Percentiles rank a stretch among this genome's conserved stretches.
phyloP scores from a whole-genome alignment of 805 yeast genomes.

The Saturnispora mendoncae region DNA sequence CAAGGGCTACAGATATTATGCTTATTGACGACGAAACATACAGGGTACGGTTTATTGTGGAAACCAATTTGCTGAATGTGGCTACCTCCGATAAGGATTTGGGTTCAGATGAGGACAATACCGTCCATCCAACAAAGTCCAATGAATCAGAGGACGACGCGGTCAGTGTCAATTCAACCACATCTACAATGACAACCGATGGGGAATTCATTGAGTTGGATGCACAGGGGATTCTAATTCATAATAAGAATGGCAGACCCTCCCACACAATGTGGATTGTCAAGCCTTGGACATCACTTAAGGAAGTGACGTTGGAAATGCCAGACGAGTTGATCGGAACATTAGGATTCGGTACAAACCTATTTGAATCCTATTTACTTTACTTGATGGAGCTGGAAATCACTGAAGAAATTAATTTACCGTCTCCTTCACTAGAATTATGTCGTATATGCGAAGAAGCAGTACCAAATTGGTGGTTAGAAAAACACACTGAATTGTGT shows the following conservation, averaged over 20 bases:
- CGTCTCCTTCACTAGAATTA: conserved; percentile 72
- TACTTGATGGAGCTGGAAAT: conserved; percentile 56
- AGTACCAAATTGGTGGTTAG: conserved; percentile 96
- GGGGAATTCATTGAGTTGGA: conserved; percentile 67
- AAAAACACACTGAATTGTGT: conserved; percentile 82
- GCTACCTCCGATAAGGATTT: not conserved
- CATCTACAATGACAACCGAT: conserved; percentile 40
- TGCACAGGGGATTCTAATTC: conserved; percentile 87
- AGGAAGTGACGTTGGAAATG: conserved; percentile 53
- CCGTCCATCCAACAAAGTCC: not conserved
- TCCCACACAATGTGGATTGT: conserved; percentile 91
- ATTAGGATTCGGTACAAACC: conserved; percentile 83
- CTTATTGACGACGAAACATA: conserved; percentile 65
- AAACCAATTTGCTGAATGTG: conserved; percentile 19
- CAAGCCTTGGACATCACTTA: conserved; percentile 61
- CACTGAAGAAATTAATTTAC: conserved; percentile 54
- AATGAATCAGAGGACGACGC: conserved; percentile 20
- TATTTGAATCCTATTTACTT: conserved; percentile 66
- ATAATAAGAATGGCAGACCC: conserved; percentile 50
- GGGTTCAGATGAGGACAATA: not conserved
- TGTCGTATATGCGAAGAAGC: conserved; percentile 89
- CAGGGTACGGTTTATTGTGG: conserved; percentile 61
- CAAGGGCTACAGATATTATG: conserved; percentile 64
- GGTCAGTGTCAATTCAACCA: conserved; percentile 21
- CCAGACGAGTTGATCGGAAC: conserved; percentile 63